Conservation (phyloP, 176 grass and related monocot genomes). For the Areca catechu region DNA sequence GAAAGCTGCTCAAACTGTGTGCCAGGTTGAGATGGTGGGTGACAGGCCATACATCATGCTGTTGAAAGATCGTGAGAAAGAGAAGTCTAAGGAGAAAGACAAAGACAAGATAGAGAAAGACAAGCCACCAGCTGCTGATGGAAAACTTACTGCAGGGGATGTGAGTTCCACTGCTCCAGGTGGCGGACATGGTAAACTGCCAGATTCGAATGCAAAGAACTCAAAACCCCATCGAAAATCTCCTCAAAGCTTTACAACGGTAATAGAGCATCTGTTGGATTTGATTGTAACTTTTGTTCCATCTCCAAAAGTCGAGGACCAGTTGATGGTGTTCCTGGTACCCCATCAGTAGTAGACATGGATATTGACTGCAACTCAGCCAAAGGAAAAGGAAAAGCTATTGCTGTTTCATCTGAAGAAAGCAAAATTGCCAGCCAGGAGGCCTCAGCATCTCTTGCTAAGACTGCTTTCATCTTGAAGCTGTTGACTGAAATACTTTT, state of each 20-base stretch:
- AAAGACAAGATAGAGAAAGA: conserved; percentile 77
- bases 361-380: conserved; percentile 78
- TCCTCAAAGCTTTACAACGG: conserved; percentile 76
- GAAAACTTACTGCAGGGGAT: conserved; percentile 37
- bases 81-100: conserved; percentile 81
- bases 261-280: conserved; percentile 85
- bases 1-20: conserved; percentile 85
- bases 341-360: conserved; percentile 59
- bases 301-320: conserved; percentile 42
- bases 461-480: conserved; percentile 70
- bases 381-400: conserved; percentile 89
- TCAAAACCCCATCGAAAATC: conserved; percentile 76
- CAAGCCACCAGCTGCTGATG: conserved; percentile 28
- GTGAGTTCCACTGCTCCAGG: conserved; percentile 22
- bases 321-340: conserved; percentile 32
- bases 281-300: conserved; percentile 59
- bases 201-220: conserved; percentile 50
- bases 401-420: conserved; percentile 47
- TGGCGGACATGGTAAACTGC: conserved; percentile 46
- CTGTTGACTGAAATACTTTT: conserved; percentile 85
- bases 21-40: conserved; percentile 94
- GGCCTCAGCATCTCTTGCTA: conserved; percentile 70
- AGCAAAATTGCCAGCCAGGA: conserved; percentile 62
- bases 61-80: conserved; percentile 89
- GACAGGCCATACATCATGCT: conserved; percentile 82